Conservation (phyloP, 1,284 basidiomycete species). For the Trametes sp. region DNA sequence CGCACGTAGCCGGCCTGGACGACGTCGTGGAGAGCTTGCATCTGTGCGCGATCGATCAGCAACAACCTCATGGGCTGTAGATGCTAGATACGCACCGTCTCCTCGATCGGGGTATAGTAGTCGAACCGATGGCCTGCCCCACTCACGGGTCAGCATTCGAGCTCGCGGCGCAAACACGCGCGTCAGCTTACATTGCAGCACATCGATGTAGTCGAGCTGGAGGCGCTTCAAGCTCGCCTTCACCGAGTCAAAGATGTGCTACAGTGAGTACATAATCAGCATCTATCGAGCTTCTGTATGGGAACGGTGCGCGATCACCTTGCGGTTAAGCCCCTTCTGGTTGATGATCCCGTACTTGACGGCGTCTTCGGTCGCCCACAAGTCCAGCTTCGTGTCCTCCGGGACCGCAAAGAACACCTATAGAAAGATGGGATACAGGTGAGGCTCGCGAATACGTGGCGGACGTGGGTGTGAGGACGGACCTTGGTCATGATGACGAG, state of each 20-base stretch:
- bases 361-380: conserved; percentile 3
- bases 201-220: conserved; percentile 74
- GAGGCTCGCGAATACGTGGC: neutral
- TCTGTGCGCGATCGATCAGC: conserved; percentile 47
- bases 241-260: conserved; percentile 80
- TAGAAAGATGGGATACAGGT: neutral
- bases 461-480: too few relatives aligned
- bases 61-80: too few relatives aligned
- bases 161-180: too few relatives aligned
- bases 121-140: conserved; percentile 40
- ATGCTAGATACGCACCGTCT: conserved; percentile 40
- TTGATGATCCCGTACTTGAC: conserved; percentile 42
- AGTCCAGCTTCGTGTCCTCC: conserved; percentile 43
- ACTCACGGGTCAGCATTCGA: too few relatives aligned
- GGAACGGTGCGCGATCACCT: conserved; percentile 29
- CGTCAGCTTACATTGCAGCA: conserved; percentile 58
- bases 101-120: conserved; percentile 40
- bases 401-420: conserved; percentile 21
- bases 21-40: conserved; percentile 47
- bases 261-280: neutral
- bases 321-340: conserved; percentile 44
- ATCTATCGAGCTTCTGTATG: neutral
- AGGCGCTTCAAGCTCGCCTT: conserved; percentile 71
- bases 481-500: conserved; percentile 85
- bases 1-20: conserved; percentile 46